Percentiles rank a stretch among this genome's conserved stretches.
Evolutionary conservation across 2,329 filamentous ascomycete genomes (phyloP).

Genomic region (Fusarium albosuccineum): DNA sequence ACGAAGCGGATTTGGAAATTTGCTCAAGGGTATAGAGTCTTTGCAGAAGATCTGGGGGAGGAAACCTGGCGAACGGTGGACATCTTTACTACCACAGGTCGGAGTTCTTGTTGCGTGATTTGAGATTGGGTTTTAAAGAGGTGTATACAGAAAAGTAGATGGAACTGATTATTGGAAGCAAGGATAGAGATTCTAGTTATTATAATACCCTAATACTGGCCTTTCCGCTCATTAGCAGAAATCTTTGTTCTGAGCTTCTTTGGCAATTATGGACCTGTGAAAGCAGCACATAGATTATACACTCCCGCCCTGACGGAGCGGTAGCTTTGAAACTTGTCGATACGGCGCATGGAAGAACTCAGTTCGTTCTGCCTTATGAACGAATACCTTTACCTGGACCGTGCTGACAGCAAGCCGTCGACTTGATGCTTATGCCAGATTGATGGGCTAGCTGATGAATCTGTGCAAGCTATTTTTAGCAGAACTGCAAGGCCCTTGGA

Average conservation of each 20-base stretch:
- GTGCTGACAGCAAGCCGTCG: not conserved
- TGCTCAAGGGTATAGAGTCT: slow-evolving; percentile 40
- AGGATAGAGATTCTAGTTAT: not conserved
- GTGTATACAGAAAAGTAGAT: not conserved
- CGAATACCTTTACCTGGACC: no score
- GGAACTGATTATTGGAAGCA: not conserved
- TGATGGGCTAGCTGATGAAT: not conserved
- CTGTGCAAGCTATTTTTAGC: not conserved
- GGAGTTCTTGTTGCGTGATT: slow-evolving; percentile 47
- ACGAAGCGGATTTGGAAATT: slow-evolving; percentile 43
- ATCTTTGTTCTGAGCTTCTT: no score
- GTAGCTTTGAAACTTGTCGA: no score
- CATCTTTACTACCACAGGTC: slow-evolving; percentile 39
- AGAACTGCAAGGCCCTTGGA: not conserved
- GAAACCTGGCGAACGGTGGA: slow-evolving; percentile 43
- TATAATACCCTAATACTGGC: slow-evolving; percentile 23
- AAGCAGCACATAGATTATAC: no score
- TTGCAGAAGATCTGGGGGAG: slow-evolving; percentile 43
- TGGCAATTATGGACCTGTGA: no score
- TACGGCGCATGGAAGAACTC: no score
- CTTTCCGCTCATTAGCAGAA: not conserved
- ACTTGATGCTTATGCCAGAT: slow-evolving; percentile 6
- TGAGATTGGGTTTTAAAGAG: not conserved
- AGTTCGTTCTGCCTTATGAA: no score
- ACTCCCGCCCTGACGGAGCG: no score